A percentile compares a stretch with the other conserved stretches of the same genome.
These are phyloP conservation scores for Calocera cornea DNA, from an alignment of 768 basidiomycete genomes.

Conservation along the genomic window DNA sequence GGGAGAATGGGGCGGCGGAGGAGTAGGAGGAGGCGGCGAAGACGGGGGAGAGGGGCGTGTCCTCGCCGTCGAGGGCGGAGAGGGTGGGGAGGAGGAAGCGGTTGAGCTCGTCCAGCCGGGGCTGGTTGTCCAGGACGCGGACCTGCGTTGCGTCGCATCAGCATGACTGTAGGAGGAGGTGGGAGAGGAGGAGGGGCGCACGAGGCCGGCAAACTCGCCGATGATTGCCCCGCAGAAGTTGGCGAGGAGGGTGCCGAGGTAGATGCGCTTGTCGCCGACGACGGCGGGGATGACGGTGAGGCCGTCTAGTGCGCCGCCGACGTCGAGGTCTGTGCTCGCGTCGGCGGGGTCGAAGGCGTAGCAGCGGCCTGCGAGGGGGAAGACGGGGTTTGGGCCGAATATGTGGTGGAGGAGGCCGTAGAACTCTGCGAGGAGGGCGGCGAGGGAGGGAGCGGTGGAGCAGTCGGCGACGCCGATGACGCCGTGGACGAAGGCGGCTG, in stretches of 20 bases:
- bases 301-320: conserved; percentile 41
- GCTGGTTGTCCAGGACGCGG: conserved; percentile 62
- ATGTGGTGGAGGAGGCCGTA: conserved; percentile 47
- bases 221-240: conserved; percentile 81
- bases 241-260: conserved; percentile 77
- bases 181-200: conserved; percentile 28
- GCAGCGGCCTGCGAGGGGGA: conserved; percentile 67
- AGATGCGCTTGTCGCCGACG: conserved; percentile 78
- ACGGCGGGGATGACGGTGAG: conserved; percentile 67
- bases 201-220: conserved; percentile 71
- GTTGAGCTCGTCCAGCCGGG: conserved; percentile 68
- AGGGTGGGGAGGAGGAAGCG: conserved; percentile 24
- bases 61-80: conserved; percentile 12
- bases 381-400: conserved; percentile 52
- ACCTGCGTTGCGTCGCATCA: conserved; percentile 32
- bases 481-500: conserved; percentile 72
- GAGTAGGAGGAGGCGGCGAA: conserved; percentile 5
- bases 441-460: conserved; percentile 39
- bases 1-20: conserved; percentile 9
- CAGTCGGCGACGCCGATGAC: conserved; percentile 77
- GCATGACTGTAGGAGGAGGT: background rate
- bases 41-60: conserved; percentile 13
- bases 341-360: conserved; percentile 72
- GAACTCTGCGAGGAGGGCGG: conserved; percentile 50
- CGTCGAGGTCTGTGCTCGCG: conserved; percentile 39